Conservation (phyloP, 148 eudicot genomes). For the Rhododendron griersonianum region DNA sequence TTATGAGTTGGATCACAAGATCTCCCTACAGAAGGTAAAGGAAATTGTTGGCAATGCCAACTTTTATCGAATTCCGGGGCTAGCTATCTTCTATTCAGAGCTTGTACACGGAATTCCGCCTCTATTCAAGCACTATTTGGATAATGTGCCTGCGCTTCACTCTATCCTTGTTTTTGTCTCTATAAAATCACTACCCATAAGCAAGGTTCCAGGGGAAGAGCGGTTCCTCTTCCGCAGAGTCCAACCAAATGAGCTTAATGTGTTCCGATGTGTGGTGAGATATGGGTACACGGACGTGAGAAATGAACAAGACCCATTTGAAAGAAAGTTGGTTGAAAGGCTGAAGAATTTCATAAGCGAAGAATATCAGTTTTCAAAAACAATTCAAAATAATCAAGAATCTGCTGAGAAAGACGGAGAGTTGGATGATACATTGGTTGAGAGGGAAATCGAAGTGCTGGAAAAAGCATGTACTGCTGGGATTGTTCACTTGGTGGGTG, state of each 20-base stretch:
- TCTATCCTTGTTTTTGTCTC: constrained; percentile 37
- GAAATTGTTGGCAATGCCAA: constrained; percentile 13
- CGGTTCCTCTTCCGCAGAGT: constrained; percentile 9
- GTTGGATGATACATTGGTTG: background rate
- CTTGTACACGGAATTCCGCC: constrained; percentile 52
- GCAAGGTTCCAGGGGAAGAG: constrained; percentile 42
- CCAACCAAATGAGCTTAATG: background rate
- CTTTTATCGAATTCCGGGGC: constrained; percentile 29
- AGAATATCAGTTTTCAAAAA: background rate
- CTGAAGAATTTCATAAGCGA: constrained; percentile 28
- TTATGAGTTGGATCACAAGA: constrained; percentile 42
- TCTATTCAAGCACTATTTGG: constrained; percentile 36
- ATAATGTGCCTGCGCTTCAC: constrained; percentile 36
- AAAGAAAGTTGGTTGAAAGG: constrained; percentile 23
- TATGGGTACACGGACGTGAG: background rate
- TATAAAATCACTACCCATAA: constrained; percentile 37
- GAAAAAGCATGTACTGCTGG: constrained; percentile 30
- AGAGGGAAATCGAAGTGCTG: constrained; percentile 21
- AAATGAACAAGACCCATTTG: constrained; percentile 14
- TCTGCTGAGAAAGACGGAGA: background rate
- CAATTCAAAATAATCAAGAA: background rate
- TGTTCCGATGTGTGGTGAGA: background rate
- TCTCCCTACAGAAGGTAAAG: constrained; percentile 19
- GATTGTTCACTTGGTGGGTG: constrained; percentile 39
- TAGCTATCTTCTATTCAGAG: constrained; percentile 44